Conservation (phyloP, 2,329 filamentous ascomycete genomes). For the Fusarium burgessii region DNA sequence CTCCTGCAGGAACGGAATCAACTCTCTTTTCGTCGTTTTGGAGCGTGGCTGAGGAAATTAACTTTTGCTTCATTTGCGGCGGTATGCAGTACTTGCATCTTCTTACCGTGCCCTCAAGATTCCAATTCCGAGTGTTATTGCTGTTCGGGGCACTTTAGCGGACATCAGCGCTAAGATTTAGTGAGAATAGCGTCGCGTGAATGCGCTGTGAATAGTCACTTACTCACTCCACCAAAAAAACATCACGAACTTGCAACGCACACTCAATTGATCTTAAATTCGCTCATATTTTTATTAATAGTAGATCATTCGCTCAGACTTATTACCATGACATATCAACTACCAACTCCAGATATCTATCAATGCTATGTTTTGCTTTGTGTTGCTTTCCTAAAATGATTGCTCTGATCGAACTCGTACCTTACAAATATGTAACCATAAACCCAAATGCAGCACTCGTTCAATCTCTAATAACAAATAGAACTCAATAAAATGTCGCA, state of each 20-base stretch:
- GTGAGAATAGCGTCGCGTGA: neutral
- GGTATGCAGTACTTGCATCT: too few species aligned
- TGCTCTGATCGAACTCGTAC: constrained; percentile 31
- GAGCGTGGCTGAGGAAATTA: too few species aligned
- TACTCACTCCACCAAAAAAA: neutral
- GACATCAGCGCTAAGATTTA: too few species aligned
- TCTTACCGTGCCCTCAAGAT: too few species aligned
- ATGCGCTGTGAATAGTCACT: too few species aligned
- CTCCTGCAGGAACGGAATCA: too few species aligned
- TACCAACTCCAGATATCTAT: constrained; percentile 16
- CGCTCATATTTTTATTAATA: constrained; percentile 16
- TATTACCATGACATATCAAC: neutral
- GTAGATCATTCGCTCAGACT: constrained; percentile 7
- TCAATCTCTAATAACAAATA: constrained; percentile 20
- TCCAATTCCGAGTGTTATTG: too few species aligned
- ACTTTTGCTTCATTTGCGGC: too few species aligned
- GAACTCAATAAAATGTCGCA: neutral
- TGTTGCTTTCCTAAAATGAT: constrained; percentile 8
- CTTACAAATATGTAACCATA: neutral
- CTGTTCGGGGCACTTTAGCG: too few species aligned
- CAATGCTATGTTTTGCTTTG: constrained; percentile 12
- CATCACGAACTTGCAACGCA: too few species aligned
- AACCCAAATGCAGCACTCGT: constrained; percentile 14
- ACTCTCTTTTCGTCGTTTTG: too few species aligned
- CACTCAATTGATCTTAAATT: neutral